phyloP scores from a whole-genome alignment of 75 land plant species.

The Chamaecyparis obtusa region DNA sequence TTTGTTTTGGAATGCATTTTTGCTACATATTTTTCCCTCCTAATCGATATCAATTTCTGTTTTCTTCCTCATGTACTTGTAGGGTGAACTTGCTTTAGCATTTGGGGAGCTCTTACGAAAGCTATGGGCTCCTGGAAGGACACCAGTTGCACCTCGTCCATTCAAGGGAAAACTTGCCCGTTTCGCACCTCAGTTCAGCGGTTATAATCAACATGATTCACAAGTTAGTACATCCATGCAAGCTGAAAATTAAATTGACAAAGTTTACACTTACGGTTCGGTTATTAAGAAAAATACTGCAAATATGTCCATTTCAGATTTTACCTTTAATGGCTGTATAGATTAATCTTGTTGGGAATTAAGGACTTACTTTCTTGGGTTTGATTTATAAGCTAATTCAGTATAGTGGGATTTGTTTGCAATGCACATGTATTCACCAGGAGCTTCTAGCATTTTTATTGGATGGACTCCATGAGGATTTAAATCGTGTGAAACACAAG shows the following conservation, averaged over 20 bases:
- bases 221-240: slow-evolving; percentile 39
- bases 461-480: slow-evolving; percentile 93
- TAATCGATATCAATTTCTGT: neutral
- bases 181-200: slow-evolving; percentile 92
- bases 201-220: slow-evolving; percentile 90
- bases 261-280: neutral
- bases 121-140: slow-evolving; percentile 70
- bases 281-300: neutral
- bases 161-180: slow-evolving; percentile 79
- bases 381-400: neutral
- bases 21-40: neutral
- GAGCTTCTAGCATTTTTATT: slow-evolving; percentile 87
- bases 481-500: slow-evolving; percentile 81
- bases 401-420: neutral
- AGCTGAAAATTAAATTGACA: neutral
- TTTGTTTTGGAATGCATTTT: neutral
- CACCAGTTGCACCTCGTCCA: slow-evolving; percentile 68
- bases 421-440: slow-evolving; percentile 24
- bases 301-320: neutral
- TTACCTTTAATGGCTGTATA: neutral
- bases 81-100: slow-evolving; percentile 92
- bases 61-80: slow-evolving; percentile 27
- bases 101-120: slow-evolving; percentile 86
- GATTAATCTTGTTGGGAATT: neutral
- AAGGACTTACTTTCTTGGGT: neutral